These are phyloP conservation scores for Cladosporium velox DNA, from an alignment of 2,329 filamentous ascomycete genomes.

Conservation along the genomic window DNA sequence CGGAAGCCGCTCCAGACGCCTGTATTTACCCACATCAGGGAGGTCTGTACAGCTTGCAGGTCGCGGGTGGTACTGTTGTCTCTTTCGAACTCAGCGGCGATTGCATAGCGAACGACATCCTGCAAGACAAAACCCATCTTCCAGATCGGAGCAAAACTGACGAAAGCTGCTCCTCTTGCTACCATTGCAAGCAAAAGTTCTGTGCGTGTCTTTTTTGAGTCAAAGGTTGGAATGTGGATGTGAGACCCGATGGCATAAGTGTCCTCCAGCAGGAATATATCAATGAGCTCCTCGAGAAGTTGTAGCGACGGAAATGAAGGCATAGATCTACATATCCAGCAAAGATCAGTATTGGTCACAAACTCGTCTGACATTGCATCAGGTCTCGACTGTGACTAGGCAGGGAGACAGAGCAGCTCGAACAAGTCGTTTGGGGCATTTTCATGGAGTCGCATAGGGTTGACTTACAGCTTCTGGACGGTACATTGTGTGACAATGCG, in stretches of 20 bases:
- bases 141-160: constrained; percentile 57
- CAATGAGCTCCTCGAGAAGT: constrained; percentile 60
- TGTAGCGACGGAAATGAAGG: constrained; percentile 63
- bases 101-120: constrained; percentile 46
- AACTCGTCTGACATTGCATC: not conserved
- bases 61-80: constrained; percentile 53
- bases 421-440: too few species aligned
- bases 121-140: constrained; percentile 59
- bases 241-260: constrained; percentile 56
- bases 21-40: constrained; percentile 51
- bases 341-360: not conserved
- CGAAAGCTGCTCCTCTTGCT: constrained; percentile 58
- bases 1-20: constrained; percentile 60
- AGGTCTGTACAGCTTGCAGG: constrained; percentile 51
- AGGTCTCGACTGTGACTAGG: not conserved
- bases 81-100: constrained; percentile 45
- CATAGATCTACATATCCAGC: constrained; percentile 42
- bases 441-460: too few species aligned
- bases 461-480: constrained; percentile 14
- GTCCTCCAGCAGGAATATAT: constrained; percentile 59
- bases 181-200: constrained; percentile 60
- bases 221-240: constrained; percentile 62
- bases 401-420: too few species aligned
- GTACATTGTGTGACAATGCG: constrained; percentile 28
- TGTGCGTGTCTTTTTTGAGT: constrained; percentile 54